phyloP scores from a whole-genome alignment of 331 rosid genomes.

The Rosa hybrid region DNA sequence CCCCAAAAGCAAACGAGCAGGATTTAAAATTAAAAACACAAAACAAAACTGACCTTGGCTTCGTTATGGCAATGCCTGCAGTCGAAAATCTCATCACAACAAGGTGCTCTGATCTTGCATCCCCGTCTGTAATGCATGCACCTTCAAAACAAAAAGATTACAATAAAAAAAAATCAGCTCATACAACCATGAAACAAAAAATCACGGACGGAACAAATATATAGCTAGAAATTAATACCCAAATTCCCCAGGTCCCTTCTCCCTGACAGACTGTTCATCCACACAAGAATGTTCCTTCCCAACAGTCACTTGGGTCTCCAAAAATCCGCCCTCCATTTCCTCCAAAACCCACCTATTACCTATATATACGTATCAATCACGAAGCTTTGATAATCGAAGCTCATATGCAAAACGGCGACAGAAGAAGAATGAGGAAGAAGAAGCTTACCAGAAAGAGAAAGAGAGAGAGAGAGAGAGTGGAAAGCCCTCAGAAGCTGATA shows the following conservation, averaged over 20 bases:
- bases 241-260: conserved; percentile 39
- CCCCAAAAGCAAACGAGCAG: neutral
- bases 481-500: neutral
- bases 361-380: neutral
- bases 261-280: conserved; percentile 12
- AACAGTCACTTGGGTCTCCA: conserved; percentile 28
- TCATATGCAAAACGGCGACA: neutral
- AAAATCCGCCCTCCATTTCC: conserved; percentile 33
- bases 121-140: conserved; percentile 74
- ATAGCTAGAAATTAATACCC: conserved; percentile 33
- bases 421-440: neutral
- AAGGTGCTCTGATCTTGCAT: conserved; percentile 80
- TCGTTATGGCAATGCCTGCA: conserved; percentile 87
- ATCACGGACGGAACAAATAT: neutral
- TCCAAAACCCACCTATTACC: neutral
- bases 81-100: conserved; percentile 65
- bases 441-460: neutral
- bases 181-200: neutral
- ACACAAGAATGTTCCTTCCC: conserved; percentile 13
- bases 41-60: conserved; percentile 44
- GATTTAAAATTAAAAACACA: neutral
- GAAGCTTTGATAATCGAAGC: neutral
- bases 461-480: neutral
- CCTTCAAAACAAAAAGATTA: conserved; percentile 25
- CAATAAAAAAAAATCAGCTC: neutral